Conservation (phyloP, 805 yeast species). For the Schizosaccharomyces lindneri region DNA sequence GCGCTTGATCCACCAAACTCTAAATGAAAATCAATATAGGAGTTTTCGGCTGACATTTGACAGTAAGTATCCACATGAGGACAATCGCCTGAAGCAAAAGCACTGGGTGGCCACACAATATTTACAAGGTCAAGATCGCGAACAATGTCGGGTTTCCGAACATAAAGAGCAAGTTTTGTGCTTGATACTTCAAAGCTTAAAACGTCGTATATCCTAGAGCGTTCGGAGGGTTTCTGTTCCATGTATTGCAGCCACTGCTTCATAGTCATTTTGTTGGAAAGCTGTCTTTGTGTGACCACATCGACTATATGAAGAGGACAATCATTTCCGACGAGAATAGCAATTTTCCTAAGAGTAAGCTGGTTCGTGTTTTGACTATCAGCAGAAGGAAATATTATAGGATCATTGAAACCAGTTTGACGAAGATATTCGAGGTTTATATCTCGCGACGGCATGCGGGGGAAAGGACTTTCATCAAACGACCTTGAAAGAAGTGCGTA, state of each 20-base stretch:
- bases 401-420: not conserved
- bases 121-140: constrained; percentile 41
- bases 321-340: constrained; percentile 37
- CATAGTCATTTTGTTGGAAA: constrained; percentile 35
- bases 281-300: constrained; percentile 46
- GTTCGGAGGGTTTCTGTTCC: constrained; percentile 15
- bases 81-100: constrained; percentile 5
- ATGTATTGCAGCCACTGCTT: constrained; percentile 51
- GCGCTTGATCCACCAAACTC: constrained; percentile 89
- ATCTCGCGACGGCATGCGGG: not conserved
- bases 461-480: not conserved
- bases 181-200: constrained; percentile 57
- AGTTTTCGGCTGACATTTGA: constrained; percentile 56
- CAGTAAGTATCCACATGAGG: constrained; percentile 34
- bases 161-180: constrained; percentile 23
- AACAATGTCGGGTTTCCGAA: constrained; percentile 44
- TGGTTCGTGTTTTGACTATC: constrained; percentile 32
- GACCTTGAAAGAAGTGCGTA: not conserved
- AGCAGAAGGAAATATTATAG: constrained; percentile 5
- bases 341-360: constrained; percentile 31
- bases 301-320: constrained; percentile 64
- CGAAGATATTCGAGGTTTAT: not conserved
- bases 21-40: constrained; percentile 74
- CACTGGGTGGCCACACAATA: constrained; percentile 28
- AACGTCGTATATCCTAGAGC: constrained; percentile 55